Conservation (phyloP, 2,329 filamentous ascomycete species). For the Septoria petroselini region DNA sequence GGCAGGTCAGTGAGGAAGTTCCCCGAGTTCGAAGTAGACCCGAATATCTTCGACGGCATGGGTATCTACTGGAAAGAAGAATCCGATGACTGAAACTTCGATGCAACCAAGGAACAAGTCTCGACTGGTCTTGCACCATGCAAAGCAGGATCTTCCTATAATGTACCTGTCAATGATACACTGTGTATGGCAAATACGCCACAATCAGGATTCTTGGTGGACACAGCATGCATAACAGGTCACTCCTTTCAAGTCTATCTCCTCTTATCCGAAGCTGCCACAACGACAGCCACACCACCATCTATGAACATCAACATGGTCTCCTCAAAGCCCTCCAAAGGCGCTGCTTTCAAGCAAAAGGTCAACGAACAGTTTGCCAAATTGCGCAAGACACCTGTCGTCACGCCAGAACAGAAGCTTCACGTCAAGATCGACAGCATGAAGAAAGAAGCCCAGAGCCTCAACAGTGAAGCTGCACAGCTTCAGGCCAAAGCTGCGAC, state of each 20-base stretch:
- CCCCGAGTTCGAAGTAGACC: constrained; percentile 32
- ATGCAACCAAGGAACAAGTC: too few species aligned
- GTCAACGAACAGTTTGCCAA: constrained; percentile 6
- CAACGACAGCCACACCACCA: neutral
- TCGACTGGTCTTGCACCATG: too few species aligned
- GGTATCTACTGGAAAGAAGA: constrained; percentile 29
- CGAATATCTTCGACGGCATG: constrained; percentile 33
- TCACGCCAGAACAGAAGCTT: constrained; percentile 13
- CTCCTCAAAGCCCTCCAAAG: neutral
- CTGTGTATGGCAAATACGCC: neutral
- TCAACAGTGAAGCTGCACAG: constrained; percentile 4
- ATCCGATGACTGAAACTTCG: constrained; percentile 20
- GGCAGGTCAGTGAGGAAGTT: constrained; percentile 22
- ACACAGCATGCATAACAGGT: neutral
- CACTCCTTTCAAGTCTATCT: neutral
- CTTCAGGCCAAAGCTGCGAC: constrained; percentile 7
- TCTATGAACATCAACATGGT: neutral
- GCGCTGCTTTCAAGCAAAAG: constrained; percentile 1
- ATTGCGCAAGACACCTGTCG: constrained; percentile 9
- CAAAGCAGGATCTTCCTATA: too few species aligned
- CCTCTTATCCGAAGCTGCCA: neutral
- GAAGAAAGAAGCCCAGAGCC: constrained; percentile 12
- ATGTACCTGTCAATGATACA: too few species aligned
- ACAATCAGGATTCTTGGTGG: neutral
- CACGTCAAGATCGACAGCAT: constrained; percentile 14